Evolutionary conservation across 306 rosid genomes (phyloP), one percentile per base, ranked within the genome.

Genomic region (Rosa multiflora): DNA sequence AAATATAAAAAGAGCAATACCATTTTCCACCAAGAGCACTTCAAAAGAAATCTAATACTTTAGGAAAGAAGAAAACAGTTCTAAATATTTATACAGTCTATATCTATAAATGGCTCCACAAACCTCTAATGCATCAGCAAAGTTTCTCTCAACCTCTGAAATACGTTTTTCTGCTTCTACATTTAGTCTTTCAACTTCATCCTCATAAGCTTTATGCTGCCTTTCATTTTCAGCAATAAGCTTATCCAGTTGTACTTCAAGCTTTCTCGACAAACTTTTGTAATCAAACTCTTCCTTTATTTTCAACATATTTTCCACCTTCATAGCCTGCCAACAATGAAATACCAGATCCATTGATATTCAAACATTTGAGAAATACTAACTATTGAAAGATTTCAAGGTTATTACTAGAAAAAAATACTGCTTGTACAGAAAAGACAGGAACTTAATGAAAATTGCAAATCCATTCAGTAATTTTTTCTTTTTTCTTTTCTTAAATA

Each of bases 281-380:
- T 93, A 93, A 88, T 93, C 99, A 87, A 95, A 95, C 85, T 95
- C 99, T 85, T 95, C 99, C 84, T 95, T 95, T 81, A 95, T 95
- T 82, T 88, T 95, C 86, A 91, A 86, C 97, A 95, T 93, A 79
- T 95, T 95, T 83, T 95, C 97, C 79, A 95, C 99, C 90, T 95
- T 95, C 99, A 93, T 95, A 69, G 98, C 97, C 98, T 89, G 83
- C 81, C 83, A 82, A 78, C 51, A 82, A 69, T 43, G 62, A 74
- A 66, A 73, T 53, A 55, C 43, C 76, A 79, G 72, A 82, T 75
- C 46, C 51, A 76, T 40, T 76, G 26, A 67, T 83, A 29, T 64
- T 78, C 62, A 76, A 8, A 56, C 21, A 69, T 56, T 39, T 46
- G 51, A 71, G 26, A 48, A 78, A 35, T 58, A 76, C 46, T 62